Conservation (phyloP, 306 rosid species). For the Ormosia emarginata region DNA sequence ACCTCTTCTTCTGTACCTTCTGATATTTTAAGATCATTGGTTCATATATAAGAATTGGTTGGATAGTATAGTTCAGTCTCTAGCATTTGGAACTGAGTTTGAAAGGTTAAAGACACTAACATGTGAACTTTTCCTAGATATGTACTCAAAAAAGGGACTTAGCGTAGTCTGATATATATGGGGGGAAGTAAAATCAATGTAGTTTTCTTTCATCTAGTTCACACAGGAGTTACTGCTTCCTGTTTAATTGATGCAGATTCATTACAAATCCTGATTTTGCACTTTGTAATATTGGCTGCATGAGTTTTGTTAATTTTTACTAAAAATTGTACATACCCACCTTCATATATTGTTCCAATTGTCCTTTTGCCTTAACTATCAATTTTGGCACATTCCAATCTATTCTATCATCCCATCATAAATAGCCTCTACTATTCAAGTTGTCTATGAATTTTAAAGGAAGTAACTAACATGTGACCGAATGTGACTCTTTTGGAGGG, state of each 20-base stretch:
- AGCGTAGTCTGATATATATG: too few species aligned
- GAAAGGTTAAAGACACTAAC: too few species aligned
- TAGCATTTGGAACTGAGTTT: too few species aligned
- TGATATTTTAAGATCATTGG: too few species aligned
- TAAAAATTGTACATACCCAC: background rate
- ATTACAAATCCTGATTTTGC: background rate
- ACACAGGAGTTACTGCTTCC: too few species aligned
- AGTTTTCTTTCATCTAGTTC: too few species aligned
- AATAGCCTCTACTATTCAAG: background rate
- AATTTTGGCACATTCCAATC: background rate
- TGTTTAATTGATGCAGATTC: background rate
- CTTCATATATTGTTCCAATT: background rate
- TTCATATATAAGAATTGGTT: too few species aligned
- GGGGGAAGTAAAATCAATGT: too few species aligned
- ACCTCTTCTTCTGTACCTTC: too few species aligned
- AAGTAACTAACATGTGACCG: background rate
- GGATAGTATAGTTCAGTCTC: too few species aligned
- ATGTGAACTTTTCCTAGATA: too few species aligned
- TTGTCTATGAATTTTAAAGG: background rate
- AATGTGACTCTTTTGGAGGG: background rate
- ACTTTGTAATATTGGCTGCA: background rate
- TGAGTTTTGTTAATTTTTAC: background rate
- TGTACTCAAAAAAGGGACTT: too few species aligned
- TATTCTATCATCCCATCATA: background rate
- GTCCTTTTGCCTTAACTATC: background rate